phyloP scores from a whole-genome alignment of 495 filamentous ascomycete species.

The Aspergillus haitiensis region DNA sequence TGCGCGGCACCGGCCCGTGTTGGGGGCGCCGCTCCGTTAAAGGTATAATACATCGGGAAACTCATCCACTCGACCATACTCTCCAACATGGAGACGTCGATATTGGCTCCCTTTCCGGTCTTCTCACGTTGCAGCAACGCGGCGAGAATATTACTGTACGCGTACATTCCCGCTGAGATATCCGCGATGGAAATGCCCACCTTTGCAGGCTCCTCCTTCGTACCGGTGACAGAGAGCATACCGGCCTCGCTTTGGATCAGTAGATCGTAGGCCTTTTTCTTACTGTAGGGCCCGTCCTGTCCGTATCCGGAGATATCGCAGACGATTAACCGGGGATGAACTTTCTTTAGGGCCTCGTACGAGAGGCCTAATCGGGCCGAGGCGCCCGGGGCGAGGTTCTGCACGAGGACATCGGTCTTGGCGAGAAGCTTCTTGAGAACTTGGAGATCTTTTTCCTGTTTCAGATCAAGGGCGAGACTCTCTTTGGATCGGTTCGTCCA shows the following conservation, averaged over 20 bases:
- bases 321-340: conserved; percentile 48
- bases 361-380: conserved; percentile 49
- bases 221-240: conserved; percentile 52
- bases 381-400: conserved; percentile 53
- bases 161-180: conserved; percentile 52
- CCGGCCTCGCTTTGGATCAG: conserved; percentile 56
- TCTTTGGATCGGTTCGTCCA: conserved; percentile 57
- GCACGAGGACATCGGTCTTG: conserved; percentile 52
- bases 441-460: conserved; percentile 39
- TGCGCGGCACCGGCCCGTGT: conserved; percentile 48
- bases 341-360: conserved; percentile 38
- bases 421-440: conserved; percentile 45
- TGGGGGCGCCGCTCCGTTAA: conserved; percentile 39
- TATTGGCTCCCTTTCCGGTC: conserved; percentile 42
- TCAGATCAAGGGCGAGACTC: conserved; percentile 49
- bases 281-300: conserved; percentile 48
- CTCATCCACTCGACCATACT: conserved; percentile 58
- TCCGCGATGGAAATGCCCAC: conserved; percentile 55
- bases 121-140: conserved; percentile 48
- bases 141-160: conserved; percentile 51
- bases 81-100: conserved; percentile 57
- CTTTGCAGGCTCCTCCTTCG: conserved; percentile 46
- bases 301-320: conserved; percentile 57
- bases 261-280: conserved; percentile 59
- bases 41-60: conserved; percentile 55